Evolutionary conservation across 345 rosid species (phyloP).

Genomic region (Angophora floribunda): DNA sequence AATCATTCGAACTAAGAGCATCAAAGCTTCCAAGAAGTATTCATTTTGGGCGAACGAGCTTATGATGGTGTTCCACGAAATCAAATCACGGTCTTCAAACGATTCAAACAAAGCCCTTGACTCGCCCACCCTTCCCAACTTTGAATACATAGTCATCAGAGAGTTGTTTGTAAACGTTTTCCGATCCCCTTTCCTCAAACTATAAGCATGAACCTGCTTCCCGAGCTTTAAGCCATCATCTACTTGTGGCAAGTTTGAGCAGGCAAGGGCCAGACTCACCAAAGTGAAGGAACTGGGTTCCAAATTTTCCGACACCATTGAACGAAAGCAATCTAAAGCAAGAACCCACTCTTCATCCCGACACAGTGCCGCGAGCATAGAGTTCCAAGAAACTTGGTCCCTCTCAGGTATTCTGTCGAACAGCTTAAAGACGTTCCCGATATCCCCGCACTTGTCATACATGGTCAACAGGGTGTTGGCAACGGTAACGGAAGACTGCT

Average conservation of each 20-base stretch:
- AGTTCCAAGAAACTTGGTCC: constrained; percentile 91
- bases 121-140: constrained; percentile 37
- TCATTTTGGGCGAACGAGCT: constrained; percentile 67
- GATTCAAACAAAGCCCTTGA: constrained; percentile 31
- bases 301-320: constrained; percentile 40
- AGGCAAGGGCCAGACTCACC: constrained; percentile 68
- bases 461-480: constrained; percentile 70
- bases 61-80: constrained; percentile 77
- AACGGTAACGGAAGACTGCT: constrained; percentile 30
- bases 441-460: constrained; percentile 58
- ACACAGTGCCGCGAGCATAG: constrained; percentile 59
- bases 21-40: constrained; percentile 46
- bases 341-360: constrained; percentile 57
- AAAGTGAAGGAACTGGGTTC: constrained; percentile 82
- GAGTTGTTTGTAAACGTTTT: constrained; percentile 60
- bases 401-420: constrained; percentile 66
- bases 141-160: constrained; percentile 82
- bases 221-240: constrained; percentile 57
- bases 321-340: constrained; percentile 52
- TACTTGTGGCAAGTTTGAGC: constrained; percentile 38
- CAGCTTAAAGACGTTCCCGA: constrained; percentile 43
- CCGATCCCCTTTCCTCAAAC: constrained; percentile 48
- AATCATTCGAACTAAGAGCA: constrained; percentile 43
- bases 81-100: constrained; percentile 61
- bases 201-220: constrained; percentile 64